A percentile compares a stretch with the other conserved stretches of the same genome.
phyloP scores from a whole-genome alignment of 306 rosid species.

The apple (Malus domestica) region ASM211411v1 NC_041804.1:6544501-6545000 shows the following conservation, averaged over 20 bases:
- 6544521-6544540: neutral
- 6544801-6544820: conserved; percentile 29
- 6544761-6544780: conserved; percentile 16
- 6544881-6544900: neutral
- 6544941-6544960: conserved; percentile 1
- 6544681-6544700: conserved; percentile 67
- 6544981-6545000: conserved; percentile 43
- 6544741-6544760: conserved; percentile 65
- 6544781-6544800: conserved; percentile 31
- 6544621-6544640: neutral
- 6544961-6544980: conserved; percentile 92
- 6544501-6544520: neutral
- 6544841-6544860: conserved; percentile 75
- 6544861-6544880: conserved; percentile 10
- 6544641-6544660: neutral
- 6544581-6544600: neutral
- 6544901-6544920: neutral
- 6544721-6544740: conserved; percentile 79
- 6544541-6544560: neutral
- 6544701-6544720: conserved; percentile 68
- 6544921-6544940: neutral
- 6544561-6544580: neutral
- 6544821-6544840: conserved; percentile 65
- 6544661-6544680: conserved; percentile 59
- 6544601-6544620: neutral